Evolutionary conservation across 2,329 filamentous ascomycete genomes (phyloP).

Genomic region (Lachnum nothofagi): DNA sequence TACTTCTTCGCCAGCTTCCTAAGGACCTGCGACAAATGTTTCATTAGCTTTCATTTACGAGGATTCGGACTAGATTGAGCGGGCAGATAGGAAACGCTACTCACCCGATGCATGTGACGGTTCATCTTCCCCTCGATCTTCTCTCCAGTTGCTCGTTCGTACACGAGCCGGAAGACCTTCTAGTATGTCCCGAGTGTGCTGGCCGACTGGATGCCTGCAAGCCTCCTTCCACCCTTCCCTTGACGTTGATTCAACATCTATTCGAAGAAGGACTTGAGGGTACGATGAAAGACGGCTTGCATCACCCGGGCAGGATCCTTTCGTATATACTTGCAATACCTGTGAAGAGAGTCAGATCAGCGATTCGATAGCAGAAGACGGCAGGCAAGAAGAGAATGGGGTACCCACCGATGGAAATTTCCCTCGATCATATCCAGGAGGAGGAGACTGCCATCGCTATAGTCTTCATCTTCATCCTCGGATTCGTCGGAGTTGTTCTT

Average conservation of each 20-base stretch:
- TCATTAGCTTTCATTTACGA: neutral
- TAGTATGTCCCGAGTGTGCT: neutral
- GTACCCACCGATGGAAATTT: constrained; percentile 9
- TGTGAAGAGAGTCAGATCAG: constrained; percentile 12
- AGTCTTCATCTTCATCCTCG: constrained; percentile 21
- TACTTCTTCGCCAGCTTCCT: neutral
- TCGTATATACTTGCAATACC: constrained; percentile 18
- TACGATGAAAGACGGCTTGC: constrained; percentile 8
- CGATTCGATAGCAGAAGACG: constrained; percentile 11
- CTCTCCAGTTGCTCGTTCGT: neutral
- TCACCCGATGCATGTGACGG: neutral
- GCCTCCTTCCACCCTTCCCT: constrained; percentile 12
- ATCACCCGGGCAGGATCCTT: constrained; percentile 13
- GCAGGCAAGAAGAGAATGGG: constrained; percentile 2
- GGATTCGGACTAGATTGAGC: neutral
- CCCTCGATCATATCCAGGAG: constrained; percentile 18
- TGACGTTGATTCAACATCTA: constrained; percentile 14
- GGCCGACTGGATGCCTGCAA: constrained; percentile 6
- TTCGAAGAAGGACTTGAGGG: constrained; percentile 13
- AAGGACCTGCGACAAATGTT: neutral
- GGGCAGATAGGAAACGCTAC: neutral
- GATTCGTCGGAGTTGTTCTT: constrained; percentile 17
- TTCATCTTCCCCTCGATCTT: neutral
- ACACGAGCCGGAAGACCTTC: no score
- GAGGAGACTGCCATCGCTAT: constrained; percentile 19